Conservation (phyloP, 2,329 filamentous ascomycete genomes). For the Epichloe festucae region DNA sequence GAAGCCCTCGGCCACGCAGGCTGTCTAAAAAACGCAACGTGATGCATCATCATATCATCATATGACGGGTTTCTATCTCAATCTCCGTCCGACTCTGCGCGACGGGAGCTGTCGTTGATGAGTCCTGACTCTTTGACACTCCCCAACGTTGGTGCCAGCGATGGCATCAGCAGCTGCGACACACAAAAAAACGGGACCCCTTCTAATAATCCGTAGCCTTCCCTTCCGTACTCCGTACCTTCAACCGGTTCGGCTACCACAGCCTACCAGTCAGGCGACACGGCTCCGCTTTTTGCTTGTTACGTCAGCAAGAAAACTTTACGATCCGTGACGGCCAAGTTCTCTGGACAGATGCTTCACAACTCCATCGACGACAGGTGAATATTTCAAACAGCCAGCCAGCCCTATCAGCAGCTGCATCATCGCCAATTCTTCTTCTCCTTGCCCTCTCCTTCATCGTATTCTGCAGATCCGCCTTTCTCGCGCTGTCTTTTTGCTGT, state of each 20-base stretch:
- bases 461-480: constrained; percentile 1
- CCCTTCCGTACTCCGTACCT: too few species aligned
- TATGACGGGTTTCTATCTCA: too few species aligned
- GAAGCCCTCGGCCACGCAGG: neutral
- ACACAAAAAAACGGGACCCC: too few species aligned
- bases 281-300: neutral
- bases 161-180: too few species aligned
- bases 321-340: constrained; percentile 1
- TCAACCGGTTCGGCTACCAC: too few species aligned
- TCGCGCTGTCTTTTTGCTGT: constrained; percentile 1
- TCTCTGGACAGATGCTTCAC: neutral
- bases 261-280: neutral
- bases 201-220: too few species aligned
- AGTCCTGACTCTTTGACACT: too few species aligned
- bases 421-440: neutral
- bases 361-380: constrained; percentile 3
- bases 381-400: neutral
- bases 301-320: constrained; percentile 13
- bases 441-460: neutral
- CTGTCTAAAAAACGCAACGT: neutral
- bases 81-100: neutral
- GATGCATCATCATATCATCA: too few species aligned
- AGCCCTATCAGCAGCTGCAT: constrained; percentile 3
- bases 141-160: too few species aligned
- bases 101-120: neutral